Conservation (phyloP, 306 rosid species). For the Pyrus bretschneideri region DNA sequence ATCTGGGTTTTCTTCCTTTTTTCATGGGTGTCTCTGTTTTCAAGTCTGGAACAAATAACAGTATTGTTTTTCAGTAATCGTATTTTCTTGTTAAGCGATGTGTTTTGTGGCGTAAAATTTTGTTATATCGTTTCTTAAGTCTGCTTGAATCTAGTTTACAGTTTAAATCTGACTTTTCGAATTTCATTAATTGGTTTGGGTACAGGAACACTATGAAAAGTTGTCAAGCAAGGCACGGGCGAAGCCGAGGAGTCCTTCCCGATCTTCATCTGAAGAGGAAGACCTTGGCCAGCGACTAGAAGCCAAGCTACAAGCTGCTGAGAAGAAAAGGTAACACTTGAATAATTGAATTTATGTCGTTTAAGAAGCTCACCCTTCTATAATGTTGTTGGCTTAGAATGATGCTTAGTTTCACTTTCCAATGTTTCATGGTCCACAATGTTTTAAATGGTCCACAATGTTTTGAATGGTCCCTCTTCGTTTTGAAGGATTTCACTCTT, state of each 20-base stretch:
- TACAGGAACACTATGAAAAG: constrained; percentile 68
- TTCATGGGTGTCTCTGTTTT: constrained; percentile 10
- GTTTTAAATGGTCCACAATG: background rate
- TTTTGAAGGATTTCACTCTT: background rate
- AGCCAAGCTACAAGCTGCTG: constrained; percentile 93
- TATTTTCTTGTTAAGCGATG: no score
- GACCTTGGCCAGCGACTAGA: constrained; percentile 80
- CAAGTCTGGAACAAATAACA: background rate
- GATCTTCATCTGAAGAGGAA: constrained; percentile 62
- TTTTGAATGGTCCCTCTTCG: background rate
- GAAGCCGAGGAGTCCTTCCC: constrained; percentile 70
- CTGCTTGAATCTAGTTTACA: background rate
- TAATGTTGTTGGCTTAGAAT: background rate
- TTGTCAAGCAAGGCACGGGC: constrained; percentile 85
- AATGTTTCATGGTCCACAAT: background rate
- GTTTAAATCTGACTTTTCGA: background rate
- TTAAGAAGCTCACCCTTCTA: background rate
- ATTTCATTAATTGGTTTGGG: background rate
- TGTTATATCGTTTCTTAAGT: background rate
- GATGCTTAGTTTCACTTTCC: background rate
- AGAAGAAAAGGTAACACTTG: constrained; percentile 63
- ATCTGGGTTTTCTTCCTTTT: constrained; percentile 15
- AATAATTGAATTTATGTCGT: background rate
- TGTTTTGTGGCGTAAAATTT: background rate
- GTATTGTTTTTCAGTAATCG: background rate